Conservation (phyloP, 805 yeast species). For the Yarrowia sp. region DNA sequence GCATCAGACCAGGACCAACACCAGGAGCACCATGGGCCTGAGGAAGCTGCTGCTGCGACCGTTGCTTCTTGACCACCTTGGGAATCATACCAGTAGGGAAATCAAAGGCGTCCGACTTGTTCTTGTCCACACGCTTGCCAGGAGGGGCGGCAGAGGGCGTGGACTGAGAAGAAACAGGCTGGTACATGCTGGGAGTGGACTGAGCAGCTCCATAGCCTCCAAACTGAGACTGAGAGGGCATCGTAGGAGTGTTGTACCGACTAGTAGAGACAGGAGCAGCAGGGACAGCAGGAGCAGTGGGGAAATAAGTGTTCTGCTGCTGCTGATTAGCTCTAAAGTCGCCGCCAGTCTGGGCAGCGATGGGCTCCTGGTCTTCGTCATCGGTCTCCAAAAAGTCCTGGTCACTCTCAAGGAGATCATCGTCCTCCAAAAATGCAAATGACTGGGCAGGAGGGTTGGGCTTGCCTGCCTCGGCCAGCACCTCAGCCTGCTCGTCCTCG, state of each 20-base stretch:
- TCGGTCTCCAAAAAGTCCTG: conserved; percentile 19
- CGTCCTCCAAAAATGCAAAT: conserved; percentile 19
- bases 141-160: not conserved
- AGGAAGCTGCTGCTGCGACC: conserved; percentile 22
- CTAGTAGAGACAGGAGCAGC: not conserved
- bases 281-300: not conserved
- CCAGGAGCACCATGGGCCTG: conserved; percentile 1
- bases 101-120: conserved; percentile 35
- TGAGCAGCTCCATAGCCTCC: not conserved
- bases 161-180: conserved; percentile 2
- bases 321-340: not conserved
- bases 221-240: conserved; percentile 7
- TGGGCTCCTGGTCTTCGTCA: conserved; percentile 4
- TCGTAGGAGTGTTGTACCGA: not conserved
- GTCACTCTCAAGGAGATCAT: conserved; percentile 18
- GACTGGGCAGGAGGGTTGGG: not conserved
- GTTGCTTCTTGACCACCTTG: conserved; percentile 25
- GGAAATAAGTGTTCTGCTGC: conserved; percentile 2
- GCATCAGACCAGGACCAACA: conserved; percentile 2
- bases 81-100: conserved; percentile 34
- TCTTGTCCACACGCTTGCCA: conserved; percentile 28
- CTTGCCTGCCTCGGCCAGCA: conserved; percentile 3
- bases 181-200: conserved; percentile 9
- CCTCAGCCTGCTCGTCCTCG: conserved; percentile 28
- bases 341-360: not conserved